phyloP scores from a whole-genome alignment of 2,329 filamentous ascomycete genomes.

The Xylariaceae sp. region DNA sequence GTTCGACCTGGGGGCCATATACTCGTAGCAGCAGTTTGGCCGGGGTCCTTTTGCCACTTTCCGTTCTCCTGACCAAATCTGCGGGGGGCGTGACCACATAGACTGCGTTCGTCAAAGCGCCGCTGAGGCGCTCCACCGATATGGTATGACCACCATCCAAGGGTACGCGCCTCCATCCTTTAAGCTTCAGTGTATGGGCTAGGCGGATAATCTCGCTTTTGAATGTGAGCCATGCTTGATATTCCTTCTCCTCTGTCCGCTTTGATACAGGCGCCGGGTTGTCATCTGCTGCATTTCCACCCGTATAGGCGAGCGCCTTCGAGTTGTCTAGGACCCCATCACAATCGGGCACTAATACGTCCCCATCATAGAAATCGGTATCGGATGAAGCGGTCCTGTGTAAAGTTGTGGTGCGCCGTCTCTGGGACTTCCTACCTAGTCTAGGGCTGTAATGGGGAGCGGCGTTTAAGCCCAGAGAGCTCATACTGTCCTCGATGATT shows the following conservation, averaged over 20 bases:
- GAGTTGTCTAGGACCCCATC: slow-evolving; percentile 85
- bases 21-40: slow-evolving; percentile 80
- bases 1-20: slow-evolving; percentile 91
- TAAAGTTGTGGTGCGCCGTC: slow-evolving; percentile 36
- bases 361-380: slow-evolving; percentile 78
- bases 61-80: slow-evolving; percentile 45
- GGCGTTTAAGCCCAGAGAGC: slow-evolving; percentile 46
- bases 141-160: slow-evolving; percentile 66
- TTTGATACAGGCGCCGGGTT: slow-evolving; percentile 40
- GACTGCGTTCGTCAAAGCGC: slow-evolving; percentile 91
- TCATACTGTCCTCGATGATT: slow-evolving; percentile 68
- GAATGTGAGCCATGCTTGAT: slow-evolving; percentile 76
- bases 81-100: slow-evolving; percentile 86
- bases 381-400: slow-evolving; percentile 65
- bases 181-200: slow-evolving; percentile 81
- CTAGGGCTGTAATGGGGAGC: slow-evolving; percentile 43
- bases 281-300: slow-evolving; percentile 44
- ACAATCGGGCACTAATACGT: slow-evolving; percentile 76
- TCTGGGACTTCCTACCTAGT: slow-evolving; percentile 41
- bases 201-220: slow-evolving; percentile 89
- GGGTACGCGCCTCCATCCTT: slow-evolving; percentile 84
- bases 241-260: slow-evolving; percentile 59
- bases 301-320: slow-evolving; percentile 75
- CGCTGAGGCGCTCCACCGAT: slow-evolving; percentile 73
- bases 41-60: slow-evolving; percentile 42